A percentile compares a stretch with the other conserved stretches of the same genome.
Evolutionary conservation across 495 filamentous ascomycete species (phyloP).

Genomic region (Choiromyces venosus): DNA sequence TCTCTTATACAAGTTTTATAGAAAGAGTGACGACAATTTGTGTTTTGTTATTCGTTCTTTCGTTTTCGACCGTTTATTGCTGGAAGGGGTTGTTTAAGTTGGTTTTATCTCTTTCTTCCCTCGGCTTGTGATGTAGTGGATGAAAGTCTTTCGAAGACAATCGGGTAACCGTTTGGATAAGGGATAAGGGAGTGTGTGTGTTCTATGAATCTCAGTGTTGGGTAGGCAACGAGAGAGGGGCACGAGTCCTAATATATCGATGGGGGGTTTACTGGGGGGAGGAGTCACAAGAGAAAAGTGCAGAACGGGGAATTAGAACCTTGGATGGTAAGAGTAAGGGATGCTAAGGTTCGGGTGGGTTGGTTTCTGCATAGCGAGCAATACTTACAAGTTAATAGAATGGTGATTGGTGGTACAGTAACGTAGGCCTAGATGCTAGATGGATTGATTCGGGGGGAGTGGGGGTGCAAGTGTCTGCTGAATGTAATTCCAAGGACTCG

Average conservation of each 20-base stretch:
- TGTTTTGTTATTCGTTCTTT: background rate
- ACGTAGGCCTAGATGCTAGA: background rate
- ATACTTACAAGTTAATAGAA: background rate
- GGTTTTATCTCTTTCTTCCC: background rate
- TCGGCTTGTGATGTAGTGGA: background rate
- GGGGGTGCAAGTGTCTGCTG: background rate
- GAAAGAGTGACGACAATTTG: background rate
- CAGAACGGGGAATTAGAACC: background rate
- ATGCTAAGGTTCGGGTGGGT: background rate
- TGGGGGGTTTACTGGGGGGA: background rate
- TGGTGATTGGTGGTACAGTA: background rate
- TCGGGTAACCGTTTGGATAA: background rate
- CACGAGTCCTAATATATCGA: slow-evolving; percentile 1
- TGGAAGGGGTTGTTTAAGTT: background rate
- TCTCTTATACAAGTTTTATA: background rate
- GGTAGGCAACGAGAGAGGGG: background rate
- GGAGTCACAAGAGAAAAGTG: background rate
- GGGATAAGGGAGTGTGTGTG: background rate
- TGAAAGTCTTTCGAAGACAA: slow-evolving; percentile 2
- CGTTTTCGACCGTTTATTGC: too few species aligned
- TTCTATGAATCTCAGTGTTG: background rate
- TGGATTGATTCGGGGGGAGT: background rate
- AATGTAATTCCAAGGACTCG: background rate
- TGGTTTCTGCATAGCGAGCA: background rate
- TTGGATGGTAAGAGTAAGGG: background rate